phyloP scores from a whole-genome alignment of 495 filamentous ascomycete species.

The Xylaria venustula region DNA sequence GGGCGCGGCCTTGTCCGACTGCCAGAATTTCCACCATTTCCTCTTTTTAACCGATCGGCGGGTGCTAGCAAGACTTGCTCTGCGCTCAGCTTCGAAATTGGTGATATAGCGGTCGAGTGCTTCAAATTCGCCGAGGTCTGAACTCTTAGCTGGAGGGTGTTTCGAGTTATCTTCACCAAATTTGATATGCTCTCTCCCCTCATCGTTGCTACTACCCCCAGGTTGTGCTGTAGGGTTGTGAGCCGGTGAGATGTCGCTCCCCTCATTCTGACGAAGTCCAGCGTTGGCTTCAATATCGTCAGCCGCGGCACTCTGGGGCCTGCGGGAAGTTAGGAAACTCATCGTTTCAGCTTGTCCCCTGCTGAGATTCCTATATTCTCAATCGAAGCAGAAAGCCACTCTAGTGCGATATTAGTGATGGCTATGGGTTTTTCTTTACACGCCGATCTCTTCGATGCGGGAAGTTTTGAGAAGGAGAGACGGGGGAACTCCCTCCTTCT shows the following conservation, averaged over 20 bases:
- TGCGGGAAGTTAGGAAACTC: conserved; percentile 4
- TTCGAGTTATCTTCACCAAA: conserved; percentile 24
- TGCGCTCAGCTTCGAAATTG: conserved; percentile 56
- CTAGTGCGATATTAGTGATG: no score
- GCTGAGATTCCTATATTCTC: not conserved
- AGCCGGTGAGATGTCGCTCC: not conserved
- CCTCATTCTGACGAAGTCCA: conserved; percentile 1
- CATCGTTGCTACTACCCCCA: not conserved
- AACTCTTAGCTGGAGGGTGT: conserved; percentile 17
- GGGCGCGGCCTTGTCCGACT: conserved; percentile 30
- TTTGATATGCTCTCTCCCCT: conserved; percentile 20
- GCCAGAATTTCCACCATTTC: conserved; percentile 58
- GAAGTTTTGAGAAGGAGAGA: no score
- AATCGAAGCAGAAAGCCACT: not conserved
- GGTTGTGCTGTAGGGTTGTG: not conserved
- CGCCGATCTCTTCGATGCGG: no score
- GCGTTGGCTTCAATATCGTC: conserved; percentile 12
- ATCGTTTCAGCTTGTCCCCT: not conserved
- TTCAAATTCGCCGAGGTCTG: conserved; percentile 38
- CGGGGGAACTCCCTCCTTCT: no score
- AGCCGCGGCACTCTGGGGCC: not conserved
- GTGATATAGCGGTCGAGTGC: conserved; percentile 65
- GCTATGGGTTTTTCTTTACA: no score
- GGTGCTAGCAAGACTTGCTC: conserved; percentile 55
- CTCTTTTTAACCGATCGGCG: conserved; percentile 41